Conservation (phyloP, 78 protist genomes). For the Protostelium mycophagum region DNA sequence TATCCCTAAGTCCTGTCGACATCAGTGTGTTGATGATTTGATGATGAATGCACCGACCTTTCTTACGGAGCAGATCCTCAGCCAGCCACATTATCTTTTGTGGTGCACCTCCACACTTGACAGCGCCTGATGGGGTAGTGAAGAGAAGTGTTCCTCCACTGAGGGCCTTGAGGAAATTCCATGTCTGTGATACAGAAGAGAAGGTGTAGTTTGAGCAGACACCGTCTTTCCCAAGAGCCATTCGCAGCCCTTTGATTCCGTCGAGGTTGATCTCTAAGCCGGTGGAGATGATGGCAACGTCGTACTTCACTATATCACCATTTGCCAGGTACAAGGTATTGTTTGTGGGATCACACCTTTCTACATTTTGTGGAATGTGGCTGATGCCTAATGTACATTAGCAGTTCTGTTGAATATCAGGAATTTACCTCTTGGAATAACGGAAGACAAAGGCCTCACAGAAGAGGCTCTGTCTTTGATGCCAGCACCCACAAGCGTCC, state of each 20-base stretch:
- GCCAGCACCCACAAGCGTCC: conserved; percentile 77
- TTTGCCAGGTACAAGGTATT: neutral
- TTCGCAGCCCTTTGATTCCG: conserved; percentile 55
- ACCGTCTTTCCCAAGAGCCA: conserved; percentile 57
- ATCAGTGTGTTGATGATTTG: neutral
- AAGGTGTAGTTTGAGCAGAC: conserved; percentile 63
- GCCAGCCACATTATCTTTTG: conserved; percentile 72
- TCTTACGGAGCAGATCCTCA: conserved; percentile 37
- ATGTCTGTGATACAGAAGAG: conserved; percentile 36
- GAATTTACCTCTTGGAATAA: conserved; percentile 44
- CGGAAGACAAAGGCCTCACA: conserved; percentile 7
- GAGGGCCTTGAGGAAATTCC: conserved; percentile 20
- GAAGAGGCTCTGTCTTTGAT: neutral
- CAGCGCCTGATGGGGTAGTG: conserved; percentile 56
- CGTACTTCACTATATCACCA: conserved; percentile 52
- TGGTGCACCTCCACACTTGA: conserved; percentile 80
- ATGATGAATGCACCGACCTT: neutral
- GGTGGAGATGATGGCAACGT: conserved; percentile 56
- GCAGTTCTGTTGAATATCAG: neutral
- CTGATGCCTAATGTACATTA: neutral
- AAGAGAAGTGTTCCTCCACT: conserved; percentile 47
- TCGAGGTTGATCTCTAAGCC: conserved; percentile 60
- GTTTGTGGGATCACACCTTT: neutral
- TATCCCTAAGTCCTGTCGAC: conserved; percentile 16
- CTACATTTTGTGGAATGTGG: neutral